phyloP scores from a whole-genome alignment of 192 early-diverging fungal species.

The Coemansia sp. region DNA sequence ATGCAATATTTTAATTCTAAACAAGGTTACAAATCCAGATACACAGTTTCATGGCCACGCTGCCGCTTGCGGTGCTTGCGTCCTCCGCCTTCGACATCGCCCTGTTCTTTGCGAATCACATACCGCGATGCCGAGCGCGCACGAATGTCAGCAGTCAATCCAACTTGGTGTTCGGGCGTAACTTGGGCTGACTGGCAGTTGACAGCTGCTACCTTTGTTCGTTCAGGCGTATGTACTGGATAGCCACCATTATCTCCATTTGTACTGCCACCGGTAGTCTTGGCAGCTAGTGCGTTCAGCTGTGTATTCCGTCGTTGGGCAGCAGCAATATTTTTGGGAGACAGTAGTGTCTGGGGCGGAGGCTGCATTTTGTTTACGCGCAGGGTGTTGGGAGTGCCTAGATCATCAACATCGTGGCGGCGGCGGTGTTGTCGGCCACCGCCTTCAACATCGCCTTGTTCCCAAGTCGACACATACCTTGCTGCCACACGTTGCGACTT shows the following conservation, averaged over 20 bases:
- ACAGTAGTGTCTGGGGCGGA: conserved; percentile 43
- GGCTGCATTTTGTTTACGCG: conserved; percentile 6
- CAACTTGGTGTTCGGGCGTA: conserved; percentile 46
- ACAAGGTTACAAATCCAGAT: background rate
- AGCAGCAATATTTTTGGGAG: conserved; percentile 38
- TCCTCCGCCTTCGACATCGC: conserved; percentile 42
- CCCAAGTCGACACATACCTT: conserved; percentile 30
- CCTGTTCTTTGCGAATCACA: conserved; percentile 34
- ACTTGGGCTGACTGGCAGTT: conserved; percentile 13
- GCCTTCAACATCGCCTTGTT: conserved; percentile 39
- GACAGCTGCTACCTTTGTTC: background rate
- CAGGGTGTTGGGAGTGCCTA: conserved; percentile 20
- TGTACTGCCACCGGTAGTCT: background rate
- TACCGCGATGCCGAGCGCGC: conserved; percentile 37
- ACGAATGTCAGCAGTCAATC: conserved; percentile 20
- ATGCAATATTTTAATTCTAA: background rate
- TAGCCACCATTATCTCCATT: background rate
- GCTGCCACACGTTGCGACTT: conserved; percentile 20
- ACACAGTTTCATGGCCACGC: background rate
- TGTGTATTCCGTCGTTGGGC: conserved; percentile 19
- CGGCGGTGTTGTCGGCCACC: conserved; percentile 46
- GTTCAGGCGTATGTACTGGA: conserved; percentile 15
- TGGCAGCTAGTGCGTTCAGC: conserved; percentile 6
- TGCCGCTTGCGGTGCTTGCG: conserved; percentile 39
- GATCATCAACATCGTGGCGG: conserved; percentile 16